Conservation (phyloP, 306 rosid genomes). For the Corylus avellana region DNA sequence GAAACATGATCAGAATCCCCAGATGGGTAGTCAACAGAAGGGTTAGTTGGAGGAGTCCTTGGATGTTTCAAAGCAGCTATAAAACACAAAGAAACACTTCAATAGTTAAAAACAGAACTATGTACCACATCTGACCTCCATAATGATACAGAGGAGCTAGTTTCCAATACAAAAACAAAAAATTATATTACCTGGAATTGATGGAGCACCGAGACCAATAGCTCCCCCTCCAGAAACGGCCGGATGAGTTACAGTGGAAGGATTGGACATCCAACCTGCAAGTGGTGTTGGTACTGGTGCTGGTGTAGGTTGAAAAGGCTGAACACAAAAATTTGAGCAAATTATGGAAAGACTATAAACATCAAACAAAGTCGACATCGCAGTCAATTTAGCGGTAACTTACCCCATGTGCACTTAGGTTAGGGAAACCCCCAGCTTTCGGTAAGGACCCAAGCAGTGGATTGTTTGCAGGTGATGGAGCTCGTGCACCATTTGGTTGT, state of each 20-base stretch:
- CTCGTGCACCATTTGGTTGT: constrained; percentile 95
- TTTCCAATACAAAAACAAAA: constrained; percentile 24
- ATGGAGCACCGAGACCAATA: constrained; percentile 95
- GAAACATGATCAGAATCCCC: constrained; percentile 93
- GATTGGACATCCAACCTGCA: constrained; percentile 99
- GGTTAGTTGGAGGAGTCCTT: constrained; percentile 91
- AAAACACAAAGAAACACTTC: constrained; percentile 32
- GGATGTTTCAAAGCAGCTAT: constrained; percentile 96
- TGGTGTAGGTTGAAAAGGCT: constrained; percentile 94
- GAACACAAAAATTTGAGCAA: constrained; percentile 29
- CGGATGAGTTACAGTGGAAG: constrained; percentile 83
- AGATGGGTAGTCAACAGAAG: constrained; percentile 85
- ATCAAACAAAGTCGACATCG: constrained; percentile 19
- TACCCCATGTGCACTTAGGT: constrained; percentile 97
- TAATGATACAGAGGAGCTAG: constrained; percentile 10
- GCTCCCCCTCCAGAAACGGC: constrained; percentile 89
- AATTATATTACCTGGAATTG: constrained; percentile 71
- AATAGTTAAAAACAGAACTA: constrained; percentile 22
- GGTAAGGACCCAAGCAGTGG: constrained; percentile 89
- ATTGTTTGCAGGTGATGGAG: constrained; percentile 93
- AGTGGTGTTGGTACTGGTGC: constrained; percentile 83
- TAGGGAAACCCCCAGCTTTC: constrained; percentile 95
- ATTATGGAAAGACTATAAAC: constrained; percentile 16
- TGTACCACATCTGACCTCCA: constrained; percentile 12
- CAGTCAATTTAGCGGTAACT: constrained; percentile 30